Evolutionary conservation across 345 rosid genomes (phyloP), one percentile per base, ranked within the genome.

Genomic region (Kandelia obovata): DNA sequence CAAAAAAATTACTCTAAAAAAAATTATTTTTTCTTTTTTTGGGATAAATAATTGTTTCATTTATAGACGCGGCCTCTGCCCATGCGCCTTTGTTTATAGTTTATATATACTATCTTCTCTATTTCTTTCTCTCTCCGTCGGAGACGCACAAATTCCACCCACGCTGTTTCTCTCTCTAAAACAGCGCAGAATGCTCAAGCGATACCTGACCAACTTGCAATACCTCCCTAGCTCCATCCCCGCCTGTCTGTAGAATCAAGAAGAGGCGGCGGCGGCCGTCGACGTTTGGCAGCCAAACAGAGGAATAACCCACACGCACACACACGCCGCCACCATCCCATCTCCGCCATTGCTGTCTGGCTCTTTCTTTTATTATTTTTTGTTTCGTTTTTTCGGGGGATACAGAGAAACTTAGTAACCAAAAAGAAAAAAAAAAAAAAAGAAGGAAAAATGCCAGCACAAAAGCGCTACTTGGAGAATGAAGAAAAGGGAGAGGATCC

Each of bases 381-480:
- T 53, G 25, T 39, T 20, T n/a, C 15, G 26, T 23, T 23, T 55
- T 53, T n/a, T 6, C 20, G 1, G 26, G 1, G 26, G 59, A 56
- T 43, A 13, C 49, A 43, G 49, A 43, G 49, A 43, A 43, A 43
- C 16, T 13, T 21, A 19, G 6, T 6, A 39, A 46, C 51, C 47
- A 35, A 5, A n/a, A 31, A 31, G 6, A 1, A 31, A 52, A 5
- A 31, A 5, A 31, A 31, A 31, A 31, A 4, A 1, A 31, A 52
- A 5, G 4, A 5, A 31, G 4, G 16, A 32, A 72, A 47, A 72
- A 72, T 72, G 75, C 75, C 75, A 59, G 60, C 75, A 59, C 75
- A 72, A 65, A 72, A 72, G 31, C 75, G 71, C 34, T 31, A 70
- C 37, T 26, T 46, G 26, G 70, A 72, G 6, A 64, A 58, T 34